Conservation (phyloP, 2,329 filamentous ascomycete species). For the Colletotrichum tanaceti region DNA sequence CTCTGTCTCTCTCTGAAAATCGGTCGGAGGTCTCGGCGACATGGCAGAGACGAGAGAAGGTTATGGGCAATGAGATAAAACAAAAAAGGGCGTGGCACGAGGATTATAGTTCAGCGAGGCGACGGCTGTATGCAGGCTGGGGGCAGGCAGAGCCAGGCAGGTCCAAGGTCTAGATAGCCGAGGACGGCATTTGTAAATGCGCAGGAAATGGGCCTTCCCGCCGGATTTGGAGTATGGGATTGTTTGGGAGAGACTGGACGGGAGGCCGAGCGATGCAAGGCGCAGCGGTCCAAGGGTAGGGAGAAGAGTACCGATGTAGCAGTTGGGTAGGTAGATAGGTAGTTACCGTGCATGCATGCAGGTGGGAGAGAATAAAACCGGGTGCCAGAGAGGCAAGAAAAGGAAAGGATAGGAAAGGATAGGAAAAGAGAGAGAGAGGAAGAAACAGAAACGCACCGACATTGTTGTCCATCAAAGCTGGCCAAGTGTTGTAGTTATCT, state of each 20-base stretch:
- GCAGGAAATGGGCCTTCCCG: neutral
- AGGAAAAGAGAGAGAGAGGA: neutral
- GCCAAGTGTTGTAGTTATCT: neutral
- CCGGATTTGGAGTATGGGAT: slow-evolving; percentile 2
- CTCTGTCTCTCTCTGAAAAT: neutral
- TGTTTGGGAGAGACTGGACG: slow-evolving; percentile 36
- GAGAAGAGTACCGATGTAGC: neutral
- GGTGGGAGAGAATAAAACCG: no score
- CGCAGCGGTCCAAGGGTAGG: slow-evolving; percentile 29
- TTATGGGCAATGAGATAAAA: slow-evolving; percentile 11
- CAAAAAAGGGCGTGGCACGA: neutral
- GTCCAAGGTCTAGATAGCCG: neutral
- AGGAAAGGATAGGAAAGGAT: neutral
- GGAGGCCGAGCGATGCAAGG: slow-evolving; percentile 35
- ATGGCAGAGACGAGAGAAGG: slow-evolving; percentile 1
- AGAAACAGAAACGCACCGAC: neutral
- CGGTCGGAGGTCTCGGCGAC: no score
- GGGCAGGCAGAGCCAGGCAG: neutral
- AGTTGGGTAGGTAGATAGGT: neutral
- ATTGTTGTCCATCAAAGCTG: neutral
- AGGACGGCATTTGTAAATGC: neutral
- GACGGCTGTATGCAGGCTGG: neutral
- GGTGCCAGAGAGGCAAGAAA: neutral
- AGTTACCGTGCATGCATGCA: no score
- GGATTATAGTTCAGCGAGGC: slow-evolving; percentile 6